A percentile compares a stretch with the other conserved stretches of the same genome.
Conservation (phyloP, 2,329 filamentous ascomycete genomes). For the Elsinoe australis region DNA sequence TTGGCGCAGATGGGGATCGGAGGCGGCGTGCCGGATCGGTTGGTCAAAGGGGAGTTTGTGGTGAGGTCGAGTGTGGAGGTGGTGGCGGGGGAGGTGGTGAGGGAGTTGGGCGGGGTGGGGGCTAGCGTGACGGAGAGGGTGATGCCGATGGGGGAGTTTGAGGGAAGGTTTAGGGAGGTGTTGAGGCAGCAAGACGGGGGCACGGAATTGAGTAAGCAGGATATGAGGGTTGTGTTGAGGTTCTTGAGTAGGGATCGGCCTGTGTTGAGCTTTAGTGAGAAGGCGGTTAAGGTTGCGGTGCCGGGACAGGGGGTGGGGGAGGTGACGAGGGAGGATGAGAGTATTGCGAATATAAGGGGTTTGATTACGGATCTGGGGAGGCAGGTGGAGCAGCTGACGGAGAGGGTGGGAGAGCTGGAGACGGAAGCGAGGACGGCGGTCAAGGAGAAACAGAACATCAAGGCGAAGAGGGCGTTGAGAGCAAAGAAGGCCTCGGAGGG, state of each 20-base stretch:
- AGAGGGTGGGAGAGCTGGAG: constrained; percentile 45
- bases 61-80: constrained; percentile 56
- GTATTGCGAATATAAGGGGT: constrained; percentile 70
- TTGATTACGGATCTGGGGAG: constrained; percentile 60
- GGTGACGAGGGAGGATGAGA: constrained; percentile 70
- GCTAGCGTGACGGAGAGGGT: neutral
- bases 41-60: constrained; percentile 58
- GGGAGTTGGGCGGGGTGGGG: neutral
- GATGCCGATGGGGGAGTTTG: constrained; percentile 6
- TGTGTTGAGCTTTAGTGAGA: constrained; percentile 25
- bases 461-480: constrained; percentile 69
- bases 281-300: constrained; percentile 65
- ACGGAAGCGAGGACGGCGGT: constrained; percentile 62
- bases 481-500: constrained; percentile 75
- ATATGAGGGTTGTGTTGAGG: constrained; percentile 38
- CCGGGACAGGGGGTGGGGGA: constrained; percentile 33
- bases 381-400: constrained; percentile 58
- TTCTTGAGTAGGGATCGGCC: constrained; percentile 44
- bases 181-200: constrained; percentile 13
- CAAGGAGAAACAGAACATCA: constrained; percentile 60
- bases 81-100: neutral
- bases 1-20: constrained; percentile 60
- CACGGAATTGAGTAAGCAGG: constrained; percentile 31
- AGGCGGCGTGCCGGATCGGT: constrained; percentile 38
- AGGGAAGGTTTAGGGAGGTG: neutral